Evolutionary conservation across 495 filamentous ascomycete genomes (phyloP).

Genomic region (Trichocladium uniseriatum): DNA sequence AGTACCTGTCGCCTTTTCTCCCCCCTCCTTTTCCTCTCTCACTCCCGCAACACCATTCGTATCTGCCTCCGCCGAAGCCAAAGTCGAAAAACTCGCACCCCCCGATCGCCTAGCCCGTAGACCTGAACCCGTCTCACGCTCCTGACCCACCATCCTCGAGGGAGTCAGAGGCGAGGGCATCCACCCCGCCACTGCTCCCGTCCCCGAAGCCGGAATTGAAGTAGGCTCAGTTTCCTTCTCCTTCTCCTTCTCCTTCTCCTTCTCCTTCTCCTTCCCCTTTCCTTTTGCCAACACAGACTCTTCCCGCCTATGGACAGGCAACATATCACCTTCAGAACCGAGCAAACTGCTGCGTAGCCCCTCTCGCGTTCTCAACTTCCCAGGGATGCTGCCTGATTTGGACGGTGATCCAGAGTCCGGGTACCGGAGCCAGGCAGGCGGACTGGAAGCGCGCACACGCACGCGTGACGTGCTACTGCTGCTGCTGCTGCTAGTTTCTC

Average conservation of each 20-base stretch:
- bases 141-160: too few species aligned
- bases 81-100: too few species aligned
- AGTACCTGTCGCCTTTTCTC: too few species aligned
- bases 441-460: constrained; percentile 17
- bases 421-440: constrained; percentile 28
- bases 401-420: constrained; percentile 4
- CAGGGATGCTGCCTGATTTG: too few species aligned
- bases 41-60: too few species aligned
- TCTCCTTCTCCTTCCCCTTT: constrained; percentile 17
- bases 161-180: background rate
- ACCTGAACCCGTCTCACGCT: background rate
- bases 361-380: too few species aligned
- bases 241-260: constrained; percentile 12
- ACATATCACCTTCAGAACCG: too few species aligned
- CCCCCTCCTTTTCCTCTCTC: too few species aligned
- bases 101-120: too few species aligned
- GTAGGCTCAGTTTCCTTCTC: background rate
- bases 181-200: background rate
- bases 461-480: background rate
- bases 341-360: too few species aligned
- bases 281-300: constrained; percentile 8
- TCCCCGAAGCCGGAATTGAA: background rate
- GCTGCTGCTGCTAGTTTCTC: constrained; percentile 1
- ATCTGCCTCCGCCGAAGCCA: too few species aligned
- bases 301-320: too few species aligned